A percentile compares a stretch with the other conserved stretches of the same genome.
phyloP scores from a whole-genome alignment of 345 rosid genomes.

The Barbarea vulgaris region DNA sequence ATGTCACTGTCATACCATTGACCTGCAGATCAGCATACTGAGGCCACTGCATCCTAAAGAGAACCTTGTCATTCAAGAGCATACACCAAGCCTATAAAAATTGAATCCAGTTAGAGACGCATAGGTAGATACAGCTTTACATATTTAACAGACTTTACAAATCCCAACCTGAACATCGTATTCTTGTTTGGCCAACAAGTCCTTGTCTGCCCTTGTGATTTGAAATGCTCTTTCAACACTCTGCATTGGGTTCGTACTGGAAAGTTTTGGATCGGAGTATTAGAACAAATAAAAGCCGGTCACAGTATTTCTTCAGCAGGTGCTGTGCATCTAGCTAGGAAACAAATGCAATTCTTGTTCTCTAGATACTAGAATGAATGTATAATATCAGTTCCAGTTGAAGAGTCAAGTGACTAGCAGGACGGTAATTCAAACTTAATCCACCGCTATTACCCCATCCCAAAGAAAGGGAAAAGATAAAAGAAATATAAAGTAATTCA shows the following conservation, averaged over 20 bases:
- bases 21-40: conserved; percentile 87
- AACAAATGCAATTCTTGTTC: not conserved
- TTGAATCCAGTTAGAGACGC: conserved; percentile 30
- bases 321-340: conserved; percentile 9
- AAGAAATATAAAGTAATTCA: conserved; percentile 3
- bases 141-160: conserved; percentile 2
- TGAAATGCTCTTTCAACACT: conserved; percentile 72
- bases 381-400: not conserved
- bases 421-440: not conserved
- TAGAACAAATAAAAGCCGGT: conserved; percentile 30
- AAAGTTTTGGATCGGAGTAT: conserved; percentile 35
- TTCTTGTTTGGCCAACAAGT: conserved; percentile 66
- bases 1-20: conserved; percentile 68
- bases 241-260: conserved; percentile 76
- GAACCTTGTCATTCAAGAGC: conserved; percentile 97
- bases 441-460: conserved; percentile 9
- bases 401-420: conserved; percentile 1
- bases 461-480: not conserved
- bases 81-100: conserved; percentile 88
- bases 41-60: conserved; percentile 99
- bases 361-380: conserved; percentile 8
- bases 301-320: not conserved
- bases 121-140: not conserved
- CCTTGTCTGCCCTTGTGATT: conserved; percentile 71
- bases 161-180: conserved; percentile 77